phyloP scores from a whole-genome alignment of 345 rosid genomes.

The Hirschfeldia incana region DNA sequence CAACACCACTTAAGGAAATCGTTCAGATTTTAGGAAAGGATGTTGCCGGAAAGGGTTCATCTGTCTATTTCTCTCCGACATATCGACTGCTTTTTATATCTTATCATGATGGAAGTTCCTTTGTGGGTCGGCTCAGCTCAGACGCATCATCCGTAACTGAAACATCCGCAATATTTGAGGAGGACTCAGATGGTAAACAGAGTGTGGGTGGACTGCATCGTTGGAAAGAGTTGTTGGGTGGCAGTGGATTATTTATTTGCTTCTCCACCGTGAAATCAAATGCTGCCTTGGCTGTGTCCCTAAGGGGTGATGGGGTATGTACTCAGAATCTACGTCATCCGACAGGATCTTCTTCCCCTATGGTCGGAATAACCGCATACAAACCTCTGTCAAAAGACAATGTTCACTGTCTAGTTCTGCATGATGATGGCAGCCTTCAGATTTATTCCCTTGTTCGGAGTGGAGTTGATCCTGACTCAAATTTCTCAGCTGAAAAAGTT shows the following conservation, averaged over 20 bases:
- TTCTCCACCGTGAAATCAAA: conserved; percentile 77
- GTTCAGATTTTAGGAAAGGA: conserved; percentile 64
- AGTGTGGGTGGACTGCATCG: conserved; percentile 82
- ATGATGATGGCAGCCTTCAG: conserved; percentile 99
- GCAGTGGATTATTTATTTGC: conserved; percentile 80
- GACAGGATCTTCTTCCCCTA: conserved; percentile 70
- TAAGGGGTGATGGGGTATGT: conserved; percentile 58
- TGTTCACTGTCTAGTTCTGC: conserved; percentile 86
- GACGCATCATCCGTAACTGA: conserved; percentile 68
- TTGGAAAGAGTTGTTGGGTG: conserved; percentile 82
- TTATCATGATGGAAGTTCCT: conserved; percentile 84
- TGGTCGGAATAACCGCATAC: conserved; percentile 91
- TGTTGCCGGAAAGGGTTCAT: conserved; percentile 72
- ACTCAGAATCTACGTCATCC: conserved; percentile 89
- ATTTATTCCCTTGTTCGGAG: conserved; percentile 70
- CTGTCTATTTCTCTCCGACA: conserved; percentile 77
- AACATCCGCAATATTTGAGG: conserved; percentile 70
- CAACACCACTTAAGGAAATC: conserved; percentile 78
- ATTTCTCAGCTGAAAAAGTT: conserved; percentile 75
- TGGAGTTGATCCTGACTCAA: conserved; percentile 64
- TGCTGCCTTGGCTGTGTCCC: conserved; percentile 67
- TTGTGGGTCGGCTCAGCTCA: conserved; percentile 70
- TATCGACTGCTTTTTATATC: conserved; percentile 78
- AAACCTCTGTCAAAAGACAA: conserved; percentile 94
- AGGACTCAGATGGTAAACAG: conserved; percentile 70